phyloP scores from a whole-genome alignment of 78 protist species.

The Dictyostelium purpureum region DNA sequence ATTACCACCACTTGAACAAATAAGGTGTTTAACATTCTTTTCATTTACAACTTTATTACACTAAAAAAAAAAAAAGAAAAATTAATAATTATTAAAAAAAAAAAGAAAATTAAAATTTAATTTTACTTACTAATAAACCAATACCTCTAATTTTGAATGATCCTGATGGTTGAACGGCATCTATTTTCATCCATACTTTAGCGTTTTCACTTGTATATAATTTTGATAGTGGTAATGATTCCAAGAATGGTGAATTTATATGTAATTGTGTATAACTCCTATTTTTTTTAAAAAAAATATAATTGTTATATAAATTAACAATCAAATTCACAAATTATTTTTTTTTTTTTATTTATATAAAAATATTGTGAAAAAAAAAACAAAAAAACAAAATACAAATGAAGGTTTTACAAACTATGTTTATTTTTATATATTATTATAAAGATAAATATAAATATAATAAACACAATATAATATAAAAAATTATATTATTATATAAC shows the following conservation, averaged over 20 bases:
- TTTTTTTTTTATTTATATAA: too few species aligned
- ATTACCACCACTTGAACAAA: slow-evolving; percentile 80
- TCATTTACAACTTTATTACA: slow-evolving; percentile 38
- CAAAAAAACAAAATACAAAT: too few species aligned
- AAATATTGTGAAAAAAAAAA: too few species aligned
- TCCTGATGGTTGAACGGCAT: slow-evolving; percentile 76
- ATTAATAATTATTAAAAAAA: too few species aligned
- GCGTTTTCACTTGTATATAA: background rate
- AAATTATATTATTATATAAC: too few species aligned
- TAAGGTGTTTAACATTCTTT: slow-evolving; percentile 44
- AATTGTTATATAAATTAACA: too few species aligned
- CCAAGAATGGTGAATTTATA: slow-evolving; percentile 19
- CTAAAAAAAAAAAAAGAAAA: background rate
- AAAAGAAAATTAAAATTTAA: background rate
- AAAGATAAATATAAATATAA: too few species aligned
- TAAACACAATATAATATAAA: too few species aligned
- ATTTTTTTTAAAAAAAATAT: too few species aligned
- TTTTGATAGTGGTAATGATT: slow-evolving; percentile 8
- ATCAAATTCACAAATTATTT: too few species aligned
- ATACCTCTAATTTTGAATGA: slow-evolving; percentile 80
- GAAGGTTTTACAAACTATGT: too few species aligned
- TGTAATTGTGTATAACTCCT: slow-evolving; percentile 30
- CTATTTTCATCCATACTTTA: slow-evolving; percentile 67
- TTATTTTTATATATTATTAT: too few species aligned
- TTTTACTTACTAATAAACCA: slow-evolving; percentile 12